A percentile compares a stretch with the other conserved stretches of the same genome.
phyloP scores from a whole-genome alignment of 306 rosid species.

The Hippophae gyantsensis region DNA sequence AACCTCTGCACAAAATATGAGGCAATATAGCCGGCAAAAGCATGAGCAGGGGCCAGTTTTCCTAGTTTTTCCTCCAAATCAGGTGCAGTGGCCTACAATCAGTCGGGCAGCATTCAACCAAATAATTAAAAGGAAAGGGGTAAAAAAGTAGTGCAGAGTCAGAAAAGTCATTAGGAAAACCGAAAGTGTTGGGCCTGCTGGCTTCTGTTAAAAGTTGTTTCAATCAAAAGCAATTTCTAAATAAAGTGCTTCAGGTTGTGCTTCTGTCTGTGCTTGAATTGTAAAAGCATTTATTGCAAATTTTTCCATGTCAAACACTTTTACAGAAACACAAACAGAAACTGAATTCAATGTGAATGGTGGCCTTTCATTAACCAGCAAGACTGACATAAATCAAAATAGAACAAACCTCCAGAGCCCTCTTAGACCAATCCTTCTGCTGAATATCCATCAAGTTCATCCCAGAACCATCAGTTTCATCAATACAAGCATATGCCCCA shows the following conservation, averaged over 20 bases:
- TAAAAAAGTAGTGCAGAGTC: too few relatives aligned
- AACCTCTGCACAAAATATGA: conserved; percentile 77
- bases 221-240: too few relatives aligned
- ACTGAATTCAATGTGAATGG: background rate
- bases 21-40: conserved; percentile 69
- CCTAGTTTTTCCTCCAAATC: conserved; percentile 82
- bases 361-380: conserved; percentile 3
- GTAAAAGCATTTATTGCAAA: too few relatives aligned
- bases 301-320: too few relatives aligned
- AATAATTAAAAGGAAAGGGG: background rate
- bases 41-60: conserved; percentile 71
- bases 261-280: too few relatives aligned
- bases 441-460: conserved; percentile 92
- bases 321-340: too few relatives aligned
- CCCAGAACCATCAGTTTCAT: conserved; percentile 85
- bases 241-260: too few relatives aligned
- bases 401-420: conserved; percentile 58
- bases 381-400: background rate
- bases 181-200: too few relatives aligned
- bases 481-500: conserved; percentile 73
- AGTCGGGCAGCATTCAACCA: background rate
- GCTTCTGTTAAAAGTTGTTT: too few relatives aligned
- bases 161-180: too few relatives aligned
- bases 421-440: conserved; percentile 59
- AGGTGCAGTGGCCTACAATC: conserved; percentile 74